Conservation (phyloP, 2,329 filamentous ascomycete species). For the Escovopsis sp. region DNA sequence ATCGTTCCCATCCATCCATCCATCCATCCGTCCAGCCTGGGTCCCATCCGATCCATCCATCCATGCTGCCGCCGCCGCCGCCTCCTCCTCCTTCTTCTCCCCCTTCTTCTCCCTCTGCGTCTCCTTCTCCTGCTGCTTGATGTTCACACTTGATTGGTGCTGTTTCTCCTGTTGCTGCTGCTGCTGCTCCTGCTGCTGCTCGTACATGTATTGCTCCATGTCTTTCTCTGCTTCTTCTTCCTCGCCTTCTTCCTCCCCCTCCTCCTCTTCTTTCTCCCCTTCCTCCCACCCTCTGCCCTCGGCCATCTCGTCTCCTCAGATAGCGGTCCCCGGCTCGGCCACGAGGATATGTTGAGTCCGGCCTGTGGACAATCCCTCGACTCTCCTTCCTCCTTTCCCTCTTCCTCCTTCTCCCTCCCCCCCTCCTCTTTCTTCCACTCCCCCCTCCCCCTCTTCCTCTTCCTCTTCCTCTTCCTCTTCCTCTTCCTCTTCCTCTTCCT, state of each 20-base stretch:
- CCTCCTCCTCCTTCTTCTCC: not conserved
- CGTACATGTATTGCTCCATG: too few species aligned
- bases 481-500: too few species aligned
- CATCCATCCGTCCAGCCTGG: too few species aligned
- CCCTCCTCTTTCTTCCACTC: not conserved
- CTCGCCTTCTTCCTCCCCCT: not conserved
- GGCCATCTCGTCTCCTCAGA: too few species aligned
- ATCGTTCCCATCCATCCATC: too few species aligned
- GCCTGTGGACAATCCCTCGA: not conserved
- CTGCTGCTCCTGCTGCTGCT: too few species aligned
- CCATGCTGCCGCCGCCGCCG: not conserved
- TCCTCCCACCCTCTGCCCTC: too few species aligned
- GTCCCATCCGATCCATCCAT: not conserved
- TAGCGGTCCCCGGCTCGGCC: not conserved
- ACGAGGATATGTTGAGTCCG: constrained; percentile 2
- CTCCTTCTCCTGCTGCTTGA: too few species aligned
- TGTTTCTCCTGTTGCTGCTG: too few species aligned
- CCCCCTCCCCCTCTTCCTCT: not conserved
- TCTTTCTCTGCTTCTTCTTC: not conserved
- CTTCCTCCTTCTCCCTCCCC: not conserved
- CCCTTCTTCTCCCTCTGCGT: not conserved
- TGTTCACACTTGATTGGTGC: too few species aligned
- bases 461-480: not conserved
- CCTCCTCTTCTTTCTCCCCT: not conserved
- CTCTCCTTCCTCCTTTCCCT: not conserved